Percentiles rank a stretch among this genome's conserved stretches.
Evolutionary conservation across 2,329 filamentous ascomycete species (phyloP).

Genomic region (Xylaria sp.): DNA sequence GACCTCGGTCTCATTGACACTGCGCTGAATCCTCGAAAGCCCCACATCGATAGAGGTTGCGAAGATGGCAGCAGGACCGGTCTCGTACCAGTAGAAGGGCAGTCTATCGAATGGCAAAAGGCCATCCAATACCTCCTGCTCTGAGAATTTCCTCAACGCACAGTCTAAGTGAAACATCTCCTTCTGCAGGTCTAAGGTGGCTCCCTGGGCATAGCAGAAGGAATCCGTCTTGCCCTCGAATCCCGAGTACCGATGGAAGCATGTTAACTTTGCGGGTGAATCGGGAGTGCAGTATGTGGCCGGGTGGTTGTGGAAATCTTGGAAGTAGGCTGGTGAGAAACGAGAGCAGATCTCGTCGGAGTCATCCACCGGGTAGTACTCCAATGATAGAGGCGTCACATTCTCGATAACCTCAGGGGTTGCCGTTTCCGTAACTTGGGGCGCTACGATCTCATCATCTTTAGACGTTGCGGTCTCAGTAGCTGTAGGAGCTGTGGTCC

Average conservation of each 20-base stretch:
- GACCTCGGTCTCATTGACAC: too few relatives aligned
- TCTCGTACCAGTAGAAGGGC: conserved; percentile 14
- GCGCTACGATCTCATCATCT: background rate
- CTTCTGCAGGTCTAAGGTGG: background rate
- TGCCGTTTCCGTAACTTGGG: too few relatives aligned
- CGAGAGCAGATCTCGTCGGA: conserved; percentile 5
- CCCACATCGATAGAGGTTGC: conserved; percentile 3
- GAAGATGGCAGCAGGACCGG: conserved; percentile 9
- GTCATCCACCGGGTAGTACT: conserved; percentile 1
- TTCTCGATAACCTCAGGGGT: background rate
- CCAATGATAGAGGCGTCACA: background rate
- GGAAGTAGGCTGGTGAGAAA: conserved; percentile 6
- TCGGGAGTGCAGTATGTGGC: conserved; percentile 9
- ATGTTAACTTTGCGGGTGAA: conserved; percentile 3
- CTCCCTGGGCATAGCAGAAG: conserved; percentile 11
- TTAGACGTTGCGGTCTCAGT: background rate
- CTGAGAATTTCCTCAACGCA: conserved; percentile 6
- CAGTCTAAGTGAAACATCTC: conserved; percentile 10
- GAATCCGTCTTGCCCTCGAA: conserved; percentile 11
- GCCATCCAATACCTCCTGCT: conserved; percentile 7
- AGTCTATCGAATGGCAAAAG: conserved; percentile 5
- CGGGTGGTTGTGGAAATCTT: conserved; percentile 7
- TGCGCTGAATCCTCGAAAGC: background rate
- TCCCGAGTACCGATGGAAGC: conserved; percentile 11
- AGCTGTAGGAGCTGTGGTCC: background rate